Evolutionary conservation across 2,329 filamentous ascomycete species (phyloP).

Genomic region (Trichoderma arundinaceum): DNA sequence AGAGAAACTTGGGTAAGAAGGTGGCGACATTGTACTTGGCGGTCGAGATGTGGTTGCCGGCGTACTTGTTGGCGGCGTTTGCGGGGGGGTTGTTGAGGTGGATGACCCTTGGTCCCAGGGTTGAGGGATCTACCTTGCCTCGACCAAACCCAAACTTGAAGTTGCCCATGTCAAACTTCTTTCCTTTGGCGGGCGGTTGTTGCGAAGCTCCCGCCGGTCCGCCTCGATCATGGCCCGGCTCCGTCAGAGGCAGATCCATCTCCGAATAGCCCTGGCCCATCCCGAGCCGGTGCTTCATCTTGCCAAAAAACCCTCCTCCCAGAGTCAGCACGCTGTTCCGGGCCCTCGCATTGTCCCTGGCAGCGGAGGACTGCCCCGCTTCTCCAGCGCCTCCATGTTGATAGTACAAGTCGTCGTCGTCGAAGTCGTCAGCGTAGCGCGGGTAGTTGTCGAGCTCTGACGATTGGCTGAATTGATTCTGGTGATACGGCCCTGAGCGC

Average conservation of each 20-base stretch:
- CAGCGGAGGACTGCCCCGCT: slow-evolving; percentile 57
- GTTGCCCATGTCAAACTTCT: slow-evolving; percentile 70
- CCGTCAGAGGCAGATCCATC: slow-evolving; percentile 96
- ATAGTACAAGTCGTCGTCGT: slow-evolving; percentile 83
- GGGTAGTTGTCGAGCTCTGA: slow-evolving; percentile 88
- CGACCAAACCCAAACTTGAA: slow-evolving; percentile 94
- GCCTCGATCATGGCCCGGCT: slow-evolving; percentile 59
- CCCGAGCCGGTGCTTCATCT: slow-evolving; percentile 87
- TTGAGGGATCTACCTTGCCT: slow-evolving; percentile 85
- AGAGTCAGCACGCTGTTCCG: slow-evolving; percentile 88
- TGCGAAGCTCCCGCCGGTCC: slow-evolving; percentile 45
- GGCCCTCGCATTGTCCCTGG: slow-evolving; percentile 65
- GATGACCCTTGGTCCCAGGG: slow-evolving; percentile 88
- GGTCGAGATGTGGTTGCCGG: slow-evolving; percentile 96
- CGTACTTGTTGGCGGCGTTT: slow-evolving; percentile 86
- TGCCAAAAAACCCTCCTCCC: slow-evolving; percentile 85
- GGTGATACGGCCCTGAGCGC: slow-evolving; percentile 50
- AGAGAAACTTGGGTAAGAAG: slow-evolving; percentile 95
- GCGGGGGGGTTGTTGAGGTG: slow-evolving; percentile 95
- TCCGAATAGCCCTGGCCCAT: slow-evolving; percentile 91
- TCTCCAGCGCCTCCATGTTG: slow-evolving; percentile 70
- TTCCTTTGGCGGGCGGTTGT: slow-evolving; percentile 50
- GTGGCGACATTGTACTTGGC: slow-evolving; percentile 95
- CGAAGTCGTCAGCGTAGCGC: slow-evolving; percentile 85
- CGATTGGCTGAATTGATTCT: slow-evolving; percentile 70